Base-by-base conservation (phyloP, 192 early-diverging fungal species). In the Backusella psychrophila region DNA sequence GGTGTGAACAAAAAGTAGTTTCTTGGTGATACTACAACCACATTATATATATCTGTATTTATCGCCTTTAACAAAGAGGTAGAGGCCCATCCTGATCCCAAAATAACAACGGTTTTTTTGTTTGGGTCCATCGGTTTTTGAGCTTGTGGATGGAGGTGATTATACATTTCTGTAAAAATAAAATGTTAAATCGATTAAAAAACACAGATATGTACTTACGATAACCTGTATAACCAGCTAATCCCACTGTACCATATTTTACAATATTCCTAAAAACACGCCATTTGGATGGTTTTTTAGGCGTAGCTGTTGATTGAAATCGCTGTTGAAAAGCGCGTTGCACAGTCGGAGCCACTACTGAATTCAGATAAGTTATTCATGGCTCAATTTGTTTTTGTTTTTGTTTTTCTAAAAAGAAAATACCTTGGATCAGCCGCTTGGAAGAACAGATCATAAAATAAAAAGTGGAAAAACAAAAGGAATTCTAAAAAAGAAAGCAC, bases 111-210 rank as follows among this genome's bases (percentile, higher is more conserved):
- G 2, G n/a, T 59, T 59, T 59, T 59, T 59, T 59, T 59, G 23
- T 59, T 59, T 26, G 53, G 53, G 23, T 59, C 53, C 53, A 59
- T 11, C 0, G 53, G 23, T 90, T 39, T 34, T 38, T 87, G 81
- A 31, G 71, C 77, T 6, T 66, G 14, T 36, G 86, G 86, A 38
- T 87, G 84, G 56, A 82, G 79, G 44, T 78, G 81, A 17, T 38
- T 35, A 66, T 82, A 84, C 66, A 80, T 78, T 23, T 77, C 85
- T 86, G 82, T 6, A 56, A 71, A 39, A 29, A 42, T 12, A 31
- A 53, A 35, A 59, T 2, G 19, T 56, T 44, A 44, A 44, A 44
- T 44, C 42, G 42, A 23, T 56, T 15, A 35, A 56, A 12, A 11
- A 34, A 5, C 11, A 33, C 6, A 23, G 17, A 71, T 31, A 35